phyloP scores from a whole-genome alignment of 129 eudicot species.

The Chrysanthemum lavandulifolium region DNA sequence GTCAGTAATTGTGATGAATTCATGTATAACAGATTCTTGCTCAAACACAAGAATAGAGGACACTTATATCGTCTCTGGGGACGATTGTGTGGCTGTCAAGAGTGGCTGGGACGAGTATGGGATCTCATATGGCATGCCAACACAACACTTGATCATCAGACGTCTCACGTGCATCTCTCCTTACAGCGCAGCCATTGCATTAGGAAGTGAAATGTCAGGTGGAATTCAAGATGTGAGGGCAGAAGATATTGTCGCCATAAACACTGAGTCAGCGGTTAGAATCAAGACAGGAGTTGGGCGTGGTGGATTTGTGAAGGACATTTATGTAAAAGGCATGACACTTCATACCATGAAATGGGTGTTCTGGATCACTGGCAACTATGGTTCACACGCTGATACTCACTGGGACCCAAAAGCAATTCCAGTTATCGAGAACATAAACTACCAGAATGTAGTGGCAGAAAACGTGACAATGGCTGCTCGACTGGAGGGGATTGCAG shows the following conservation, averaged over 20 bases:
- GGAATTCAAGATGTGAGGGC: constrained; percentile 76
- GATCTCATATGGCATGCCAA: constrained; percentile 64
- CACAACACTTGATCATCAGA: constrained; percentile 53
- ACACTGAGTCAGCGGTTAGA: constrained; percentile 70
- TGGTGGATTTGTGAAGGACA: constrained; percentile 76
- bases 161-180: constrained; percentile 76
- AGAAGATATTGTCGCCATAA: constrained; percentile 57
- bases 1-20: not conserved
- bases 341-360: constrained; percentile 89
- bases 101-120: constrained; percentile 94
- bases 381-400: constrained; percentile 72
- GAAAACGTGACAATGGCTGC: constrained; percentile 73
- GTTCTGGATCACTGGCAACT: constrained; percentile 82
- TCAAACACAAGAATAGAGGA: constrained; percentile 72
- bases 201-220: constrained; percentile 91
- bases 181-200: constrained; percentile 77
- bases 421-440: constrained; percentile 59
- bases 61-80: constrained; percentile 64
- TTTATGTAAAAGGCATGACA: constrained; percentile 71
- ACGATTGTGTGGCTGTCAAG: constrained; percentile 72
- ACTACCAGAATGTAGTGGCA: constrained; percentile 65
- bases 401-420: constrained; percentile 67
- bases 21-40: constrained; percentile 58
- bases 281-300: constrained; percentile 79
- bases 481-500: constrained; percentile 63